These are phyloP conservation scores for Blastocystis sp. DNA, from an alignment of 352 stramenopile species.

Conservation along the genomic window DNA sequence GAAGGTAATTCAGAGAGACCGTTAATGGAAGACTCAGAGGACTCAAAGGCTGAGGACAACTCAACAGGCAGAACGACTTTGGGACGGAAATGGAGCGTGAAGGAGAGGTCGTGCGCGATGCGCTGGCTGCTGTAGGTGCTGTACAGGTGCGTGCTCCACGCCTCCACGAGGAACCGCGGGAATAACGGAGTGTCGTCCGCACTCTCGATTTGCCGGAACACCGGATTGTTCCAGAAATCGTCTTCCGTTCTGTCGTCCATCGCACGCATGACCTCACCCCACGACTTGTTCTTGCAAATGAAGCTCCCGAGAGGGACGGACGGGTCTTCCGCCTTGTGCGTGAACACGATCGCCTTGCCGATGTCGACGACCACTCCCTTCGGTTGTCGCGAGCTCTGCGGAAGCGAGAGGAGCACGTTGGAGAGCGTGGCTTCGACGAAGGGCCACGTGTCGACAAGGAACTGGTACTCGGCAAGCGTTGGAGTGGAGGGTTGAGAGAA, in stretches of 20 bases:
- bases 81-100: conserved; percentile 27
- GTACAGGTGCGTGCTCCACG: background rate
- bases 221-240: background rate
- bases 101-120: conserved; percentile 11
- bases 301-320: conserved; percentile 19
- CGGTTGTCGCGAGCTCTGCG: background rate
- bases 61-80: conserved; percentile 4
- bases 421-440: conserved; percentile 4
- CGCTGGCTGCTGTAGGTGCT: conserved; percentile 15
- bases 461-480: background rate
- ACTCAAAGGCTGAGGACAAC: too few relatives aligned
- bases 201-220: background rate
- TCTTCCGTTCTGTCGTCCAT: background rate
- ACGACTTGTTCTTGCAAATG: background rate
- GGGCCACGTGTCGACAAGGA: background rate
- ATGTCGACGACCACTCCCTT: conserved; percentile 15
- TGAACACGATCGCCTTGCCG: conserved; percentile 17
- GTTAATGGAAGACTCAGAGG: too few relatives aligned
- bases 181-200: conserved; percentile 1
- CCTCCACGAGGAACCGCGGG: conserved; percentile 45
- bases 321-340: background rate
- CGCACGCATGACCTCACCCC: background rate
- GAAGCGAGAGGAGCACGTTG: conserved; percentile 12
- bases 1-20: too few relatives aligned
- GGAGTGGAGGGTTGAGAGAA: conserved; percentile 3